Base-by-base conservation (phyloP, 225 moss, liverwort and hornwort species). In the Marchantia polymorpha region DNA sequence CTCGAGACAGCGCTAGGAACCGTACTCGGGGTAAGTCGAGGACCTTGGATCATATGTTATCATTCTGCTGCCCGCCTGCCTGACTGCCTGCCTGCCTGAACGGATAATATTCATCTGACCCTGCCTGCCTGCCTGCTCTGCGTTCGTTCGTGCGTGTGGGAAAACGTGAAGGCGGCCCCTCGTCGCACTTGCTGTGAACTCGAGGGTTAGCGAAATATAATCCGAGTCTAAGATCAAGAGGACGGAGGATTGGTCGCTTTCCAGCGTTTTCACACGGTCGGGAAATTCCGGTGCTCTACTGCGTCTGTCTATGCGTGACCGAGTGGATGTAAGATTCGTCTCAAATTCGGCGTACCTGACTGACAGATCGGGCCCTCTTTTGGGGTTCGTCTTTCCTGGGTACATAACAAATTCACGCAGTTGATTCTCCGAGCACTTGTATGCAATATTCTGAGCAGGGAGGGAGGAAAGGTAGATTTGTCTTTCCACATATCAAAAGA, bases 381-480 rank as follows among this genome's bases (percentile, higher is more conserved):
- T 39, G 39, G 39, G 39, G 2, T 23, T 71, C 3, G 9, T 1
- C 11, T 7, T 1, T 4, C 11, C 29, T 65, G 23, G 7, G 71
- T 49, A n/a, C 71, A 23, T 20, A 48, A 22, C 47, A 39, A 70
- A 48, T 49, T 48, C 19, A 13, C 51, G 26, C 65, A 65, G 65
- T 29, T 27, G 65, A 65, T 65, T 65, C 65, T 65, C 2, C 27
- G 7, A 13, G 27, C 65, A 71, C 22, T 71, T 23, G 51, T 46
- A 50, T 19, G 12, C 49, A 71, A 12, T 71, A 71, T 11, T 47
- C 23, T 71, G 7, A 71, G 22, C 71, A 49, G 7, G 71, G 71
- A 49, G 7, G 71, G 71, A 23, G 71, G 50, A 71, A 71, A 51
- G 50, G 71, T 51, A 50, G 49, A 71, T 50, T 48, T 70, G 70